Evolutionary conservation across 23 red algal genomes (phyloP).

Genomic region (Rhodosorus marinus): DNA sequence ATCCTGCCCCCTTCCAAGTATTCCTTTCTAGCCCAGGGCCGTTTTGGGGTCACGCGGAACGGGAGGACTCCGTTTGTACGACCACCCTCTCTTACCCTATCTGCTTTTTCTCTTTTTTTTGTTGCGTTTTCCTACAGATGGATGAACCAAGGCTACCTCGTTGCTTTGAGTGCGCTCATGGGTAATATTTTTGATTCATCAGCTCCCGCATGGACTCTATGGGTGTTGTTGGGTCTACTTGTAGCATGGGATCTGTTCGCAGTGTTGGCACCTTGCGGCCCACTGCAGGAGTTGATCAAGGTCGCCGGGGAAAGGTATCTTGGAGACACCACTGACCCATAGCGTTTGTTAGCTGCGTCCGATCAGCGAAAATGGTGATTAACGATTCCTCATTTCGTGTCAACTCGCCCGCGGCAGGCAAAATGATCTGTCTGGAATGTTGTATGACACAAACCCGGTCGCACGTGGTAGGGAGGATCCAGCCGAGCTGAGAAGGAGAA

Average conservation of each 20-base stretch:
- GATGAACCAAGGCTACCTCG: too few relatives aligned
- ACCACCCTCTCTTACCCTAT: slow-evolving; percentile 25
- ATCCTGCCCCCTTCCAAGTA: too few relatives aligned
- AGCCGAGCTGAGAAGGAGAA: too few relatives aligned
- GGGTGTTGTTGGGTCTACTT: slow-evolving; percentile 32
- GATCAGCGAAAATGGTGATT: too few relatives aligned
- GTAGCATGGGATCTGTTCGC: slow-evolving; percentile 77
- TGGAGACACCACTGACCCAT: too few relatives aligned
- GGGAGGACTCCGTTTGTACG: too few relatives aligned
- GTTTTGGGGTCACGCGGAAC: too few relatives aligned
- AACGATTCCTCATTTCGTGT: slow-evolving; percentile 26
- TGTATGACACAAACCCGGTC: slow-evolving; percentile 72
- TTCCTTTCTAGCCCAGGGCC: too few relatives aligned
- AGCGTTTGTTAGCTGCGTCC: too few relatives aligned
- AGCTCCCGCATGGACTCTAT: slow-evolving; percentile 27
- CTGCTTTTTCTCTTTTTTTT: slow-evolving; percentile 56
- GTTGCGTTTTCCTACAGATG: slow-evolving; percentile 43
- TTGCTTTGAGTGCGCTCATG: too few relatives aligned
- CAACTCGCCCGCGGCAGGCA: slow-evolving; percentile 31
- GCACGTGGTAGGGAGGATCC: slow-evolving; percentile 19
- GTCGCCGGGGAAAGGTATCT: slow-evolving; percentile 10
- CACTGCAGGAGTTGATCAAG: slow-evolving; percentile 35
- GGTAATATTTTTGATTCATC: too few relatives aligned
- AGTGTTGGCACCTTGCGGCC: slow-evolving; percentile 35
- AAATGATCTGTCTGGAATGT: slow-evolving; percentile 46